These are phyloP conservation scores for Platanthera zijinensis DNA, from an alignment of 106 monocot species.

Conservation along the genomic window DNA sequence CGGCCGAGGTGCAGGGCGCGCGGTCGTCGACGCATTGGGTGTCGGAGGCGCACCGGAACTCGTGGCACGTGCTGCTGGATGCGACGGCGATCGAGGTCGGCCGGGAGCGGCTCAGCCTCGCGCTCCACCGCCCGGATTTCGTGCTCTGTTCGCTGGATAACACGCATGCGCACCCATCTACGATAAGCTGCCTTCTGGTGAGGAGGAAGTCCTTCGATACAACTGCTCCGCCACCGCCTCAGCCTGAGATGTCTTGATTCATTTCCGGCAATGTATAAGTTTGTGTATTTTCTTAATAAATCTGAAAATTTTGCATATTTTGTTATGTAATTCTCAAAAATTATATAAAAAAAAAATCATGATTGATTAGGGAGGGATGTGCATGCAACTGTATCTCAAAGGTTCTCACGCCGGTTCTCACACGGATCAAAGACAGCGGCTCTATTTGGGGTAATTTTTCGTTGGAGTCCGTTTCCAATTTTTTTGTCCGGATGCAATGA, in stretches of 20 bases:
- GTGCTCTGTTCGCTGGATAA: slow-evolving; percentile 39
- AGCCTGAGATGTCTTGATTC: background rate
- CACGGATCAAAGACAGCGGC: too few relatives aligned
- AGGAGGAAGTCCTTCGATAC: slow-evolving; percentile 46
- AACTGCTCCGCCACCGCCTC: background rate
- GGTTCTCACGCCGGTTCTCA: too few relatives aligned
- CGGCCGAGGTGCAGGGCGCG: slow-evolving; percentile 27
- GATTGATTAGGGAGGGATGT: too few relatives aligned
- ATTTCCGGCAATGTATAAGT: too few relatives aligned
- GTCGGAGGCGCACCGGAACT: slow-evolving; percentile 58
- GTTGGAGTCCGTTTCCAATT: too few relatives aligned
- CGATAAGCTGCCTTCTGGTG: slow-evolving; percentile 44
- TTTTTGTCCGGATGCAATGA: too few relatives aligned
- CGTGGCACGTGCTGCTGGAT: slow-evolving; percentile 61
- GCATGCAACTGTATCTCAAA: too few relatives aligned
- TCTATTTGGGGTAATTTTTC: too few relatives aligned
- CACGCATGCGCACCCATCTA: slow-evolving; percentile 28
- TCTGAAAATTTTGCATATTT: too few relatives aligned
- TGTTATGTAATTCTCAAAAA: too few relatives aligned
- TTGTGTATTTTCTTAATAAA: too few relatives aligned
- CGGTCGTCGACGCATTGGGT: slow-evolving; percentile 62
- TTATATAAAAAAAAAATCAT: too few relatives aligned
- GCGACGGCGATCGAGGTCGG: slow-evolving; percentile 29
- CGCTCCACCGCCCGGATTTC: slow-evolving; percentile 55
- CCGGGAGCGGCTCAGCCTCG: slow-evolving; percentile 35